phyloP scores from a whole-genome alignment of 352 stramenopile genomes.

The Pelagophyceae sp. region DNA sequence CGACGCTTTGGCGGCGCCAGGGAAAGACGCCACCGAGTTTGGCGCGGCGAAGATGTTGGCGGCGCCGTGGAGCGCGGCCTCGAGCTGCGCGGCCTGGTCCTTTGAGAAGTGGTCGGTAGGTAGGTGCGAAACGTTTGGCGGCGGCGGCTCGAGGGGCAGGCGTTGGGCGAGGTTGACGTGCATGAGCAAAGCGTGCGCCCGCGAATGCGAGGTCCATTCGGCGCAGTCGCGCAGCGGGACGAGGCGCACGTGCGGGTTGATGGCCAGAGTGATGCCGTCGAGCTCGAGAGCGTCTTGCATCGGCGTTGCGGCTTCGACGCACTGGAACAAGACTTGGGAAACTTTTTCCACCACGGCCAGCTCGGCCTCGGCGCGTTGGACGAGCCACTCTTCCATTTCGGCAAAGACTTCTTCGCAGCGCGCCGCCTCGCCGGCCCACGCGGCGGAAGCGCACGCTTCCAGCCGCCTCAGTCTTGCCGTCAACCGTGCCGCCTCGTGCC shows the following conservation, averaged over 20 bases:
- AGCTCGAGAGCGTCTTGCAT: background rate
- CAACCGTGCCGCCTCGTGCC: too few relatives aligned
- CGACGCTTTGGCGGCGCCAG: too few relatives aligned
- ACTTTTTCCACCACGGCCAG: conserved; percentile 15
- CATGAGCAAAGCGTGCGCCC: background rate
- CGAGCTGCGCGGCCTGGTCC: background rate
- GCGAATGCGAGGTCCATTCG: conserved; percentile 1
- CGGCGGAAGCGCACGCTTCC: background rate
- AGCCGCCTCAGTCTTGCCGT: background rate
- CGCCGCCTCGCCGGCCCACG: background rate
- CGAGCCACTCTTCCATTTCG: conserved; percentile 12
- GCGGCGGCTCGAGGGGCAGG: background rate
- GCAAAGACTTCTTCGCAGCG: background rate
- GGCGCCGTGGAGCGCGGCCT: too few relatives aligned
- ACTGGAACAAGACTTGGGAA: background rate
- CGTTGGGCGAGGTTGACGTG: background rate
- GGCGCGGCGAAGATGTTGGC: too few relatives aligned
- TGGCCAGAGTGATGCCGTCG: background rate
- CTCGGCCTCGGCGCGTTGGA: conserved; percentile 8
- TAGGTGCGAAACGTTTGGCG: background rate
- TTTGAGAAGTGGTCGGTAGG: background rate
- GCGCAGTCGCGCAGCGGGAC: background rate
- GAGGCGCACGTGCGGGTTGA: background rate
- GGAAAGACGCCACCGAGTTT: too few relatives aligned
- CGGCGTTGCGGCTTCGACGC: background rate